Percentiles rank a stretch among this genome's conserved stretches.
phyloP scores from a whole-genome alignment of 805 yeast genomes.

The Candida broadrunensis region DNA sequence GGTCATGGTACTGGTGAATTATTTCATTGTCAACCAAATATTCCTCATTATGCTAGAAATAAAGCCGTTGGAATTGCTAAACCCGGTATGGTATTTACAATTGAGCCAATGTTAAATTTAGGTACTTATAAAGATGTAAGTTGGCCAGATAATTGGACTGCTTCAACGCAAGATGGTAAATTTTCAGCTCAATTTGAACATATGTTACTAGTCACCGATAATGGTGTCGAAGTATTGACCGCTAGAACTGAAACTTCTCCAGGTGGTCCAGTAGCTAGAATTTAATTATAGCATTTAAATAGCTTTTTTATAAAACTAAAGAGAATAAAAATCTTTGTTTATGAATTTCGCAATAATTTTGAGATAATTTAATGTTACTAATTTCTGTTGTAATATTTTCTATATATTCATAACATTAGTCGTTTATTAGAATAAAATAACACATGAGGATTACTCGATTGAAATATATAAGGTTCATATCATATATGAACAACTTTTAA shows the following conservation, averaged over 20 bases:
- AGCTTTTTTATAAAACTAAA: too few relatives aligned
- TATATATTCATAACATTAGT: too few relatives aligned
- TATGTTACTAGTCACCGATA: slow-evolving; percentile 87
- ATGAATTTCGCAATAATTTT: too few relatives aligned
- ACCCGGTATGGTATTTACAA: slow-evolving; percentile 95
- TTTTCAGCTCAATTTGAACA: slow-evolving; percentile 95
- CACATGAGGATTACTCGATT: too few relatives aligned
- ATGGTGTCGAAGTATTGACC: slow-evolving; percentile 86
- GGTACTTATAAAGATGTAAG: slow-evolving; percentile 77
- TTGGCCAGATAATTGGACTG: slow-evolving; percentile 99
- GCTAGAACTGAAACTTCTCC: slow-evolving; percentile 80
- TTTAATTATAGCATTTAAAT: slow-evolving; percentile 13
- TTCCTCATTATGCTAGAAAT: slow-evolving; percentile 92
- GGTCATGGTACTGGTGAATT: slow-evolving; percentile 90
- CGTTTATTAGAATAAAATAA: too few relatives aligned
- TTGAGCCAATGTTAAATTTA: slow-evolving; percentile 93
- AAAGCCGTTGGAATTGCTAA: slow-evolving; percentile 92
- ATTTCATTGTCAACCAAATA: slow-evolving; percentile 90
- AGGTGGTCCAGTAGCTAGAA: slow-evolving; percentile 77
- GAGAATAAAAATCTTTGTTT: too few relatives aligned
- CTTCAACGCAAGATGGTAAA: slow-evolving; percentile 86
- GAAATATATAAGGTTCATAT: too few relatives aligned
- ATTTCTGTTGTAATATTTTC: too few relatives aligned
- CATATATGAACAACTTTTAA: too few relatives aligned
- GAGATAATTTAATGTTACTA: too few relatives aligned